Base-by-base conservation (phyloP, 75 land plant genomes). In the Sequoia sempervirens region DNA sequence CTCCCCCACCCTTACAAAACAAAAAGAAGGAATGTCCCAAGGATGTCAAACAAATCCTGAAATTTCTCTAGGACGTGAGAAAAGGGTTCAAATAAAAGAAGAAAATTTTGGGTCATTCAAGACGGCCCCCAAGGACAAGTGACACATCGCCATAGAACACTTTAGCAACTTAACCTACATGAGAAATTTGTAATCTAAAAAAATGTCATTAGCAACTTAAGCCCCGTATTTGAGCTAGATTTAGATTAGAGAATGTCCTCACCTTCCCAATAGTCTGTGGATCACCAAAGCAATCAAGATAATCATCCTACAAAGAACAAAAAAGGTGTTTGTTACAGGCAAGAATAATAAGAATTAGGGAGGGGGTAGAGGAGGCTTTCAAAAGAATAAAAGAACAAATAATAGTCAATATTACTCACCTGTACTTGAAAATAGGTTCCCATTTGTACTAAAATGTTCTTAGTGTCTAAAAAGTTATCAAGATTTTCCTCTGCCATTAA, bases 341-440 rank as follows among this genome's bases (percentile, higher is more conserved):
- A 86, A 69, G 17, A 84, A 40, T 1, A 36, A 30, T 45, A 41
- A 83, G 43, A 40, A 38, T 54, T 4, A 84, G 37, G 9, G 17
- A 47, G 43, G 28, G 52, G 13, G 38, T 10, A 46, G 23, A n/a
- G 2, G 38, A 85, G 32, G 1, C 68, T 32, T 23, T 20, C 9
- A 50, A 56, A 26, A 6, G n/a, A 61, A 61, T 4, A 56, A 54
- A 36, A 37, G 40, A 28, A 56, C 76, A 84, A 40, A 52, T 66
- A 50, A 58, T 23, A 53, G 34, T 28, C 40, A 82, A 54, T 36
- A 47, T 38, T 47, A 80, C 82, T 84, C 75, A 97, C 99, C 97
- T 98, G 99, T 28, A 98, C 94, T 96, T 98, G 99, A 75, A 98
- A 98, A 83, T 98, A 98, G 15, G 89, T 96, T 38, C 99, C 99